Conservation (phyloP, 768 basidiomycete genomes). For the Pleurotus salmoneostramineus region DNA sequence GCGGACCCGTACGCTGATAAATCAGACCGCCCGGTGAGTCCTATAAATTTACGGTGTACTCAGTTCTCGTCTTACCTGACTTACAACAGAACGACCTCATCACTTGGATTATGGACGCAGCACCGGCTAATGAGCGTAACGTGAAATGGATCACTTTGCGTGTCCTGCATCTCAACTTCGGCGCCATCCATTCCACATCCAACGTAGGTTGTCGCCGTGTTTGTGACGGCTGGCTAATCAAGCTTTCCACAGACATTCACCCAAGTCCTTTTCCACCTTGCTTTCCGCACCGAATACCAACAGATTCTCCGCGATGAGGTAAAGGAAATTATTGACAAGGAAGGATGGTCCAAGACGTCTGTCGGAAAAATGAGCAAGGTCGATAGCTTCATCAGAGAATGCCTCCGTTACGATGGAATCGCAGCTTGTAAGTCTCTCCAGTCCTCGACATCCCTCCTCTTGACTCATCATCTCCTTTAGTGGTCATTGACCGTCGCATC, state of each 20-base stretch:
- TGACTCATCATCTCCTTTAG: slow-evolving; percentile 13
- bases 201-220: not conserved
- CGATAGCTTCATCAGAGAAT: slow-evolving; percentile 45
- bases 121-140: not conserved
- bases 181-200: slow-evolving; percentile 24
- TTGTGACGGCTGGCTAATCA: not conserved
- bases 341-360: slow-evolving; percentile 32
- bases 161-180: slow-evolving; percentile 27
- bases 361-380: slow-evolving; percentile 35
- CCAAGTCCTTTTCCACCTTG: slow-evolving; percentile 32
- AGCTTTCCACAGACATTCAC: slow-evolving; percentile 17
- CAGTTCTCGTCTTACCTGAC: not conserved
- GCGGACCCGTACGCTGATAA: not conserved
- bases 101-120: slow-evolving; percentile 26
- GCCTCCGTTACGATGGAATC: slow-evolving; percentile 27
- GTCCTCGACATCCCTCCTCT: not conserved
- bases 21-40: not conserved
- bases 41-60: slow-evolving; percentile 5
- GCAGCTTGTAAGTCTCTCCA: slow-evolving; percentile 17
- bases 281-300: slow-evolving; percentile 11
- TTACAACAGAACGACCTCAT: slow-evolving; percentile 6
- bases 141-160: slow-evolving; percentile 14
- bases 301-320: slow-evolving; percentile 39
- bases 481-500: slow-evolving; percentile 17
- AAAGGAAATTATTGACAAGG: slow-evolving; percentile 26